These are phyloP conservation scores for Pseudogymnoascus destructans DNA, from an alignment of 2,329 filamentous ascomycete genomes.

Conservation along the genomic window DNA sequence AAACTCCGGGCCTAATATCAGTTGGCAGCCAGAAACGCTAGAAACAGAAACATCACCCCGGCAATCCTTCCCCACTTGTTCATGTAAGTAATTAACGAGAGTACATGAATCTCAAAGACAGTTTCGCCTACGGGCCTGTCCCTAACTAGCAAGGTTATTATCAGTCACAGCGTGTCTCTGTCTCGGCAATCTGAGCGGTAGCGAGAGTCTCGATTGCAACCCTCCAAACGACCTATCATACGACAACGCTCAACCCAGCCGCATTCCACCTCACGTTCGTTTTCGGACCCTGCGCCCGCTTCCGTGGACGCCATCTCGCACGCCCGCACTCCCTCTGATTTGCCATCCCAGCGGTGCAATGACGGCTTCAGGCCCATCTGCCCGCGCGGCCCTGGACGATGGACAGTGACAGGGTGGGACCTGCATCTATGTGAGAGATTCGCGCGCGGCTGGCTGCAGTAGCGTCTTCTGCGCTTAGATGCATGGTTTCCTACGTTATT, in stretches of 20 bases:
- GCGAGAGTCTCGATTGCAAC: slow-evolving; percentile 3
- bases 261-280: slow-evolving; percentile 2
- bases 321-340: not conserved
- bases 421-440: not conserved
- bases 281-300: slow-evolving; percentile 3
- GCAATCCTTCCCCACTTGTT: not conserved
- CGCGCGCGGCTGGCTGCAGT: slow-evolving; percentile 6
- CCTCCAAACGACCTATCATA: slow-evolving; percentile 5
- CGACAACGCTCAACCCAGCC: not conserved
- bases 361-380: slow-evolving; percentile 69
- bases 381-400: slow-evolving; percentile 28
- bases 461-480: not conserved
- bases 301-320: not conserved
- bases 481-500: slow-evolving; percentile 2
- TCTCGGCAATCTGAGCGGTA: slow-evolving; percentile 1
- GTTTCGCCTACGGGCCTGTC: not conserved
- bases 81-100: slow-evolving; percentile 5
- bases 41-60: not conserved
- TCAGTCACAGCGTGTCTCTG: not conserved
- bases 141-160: not conserved
- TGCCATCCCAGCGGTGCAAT: slow-evolving; percentile 41
- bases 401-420: not conserved
- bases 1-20: not conserved
- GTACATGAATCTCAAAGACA: slow-evolving; percentile 5
- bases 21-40: not conserved